Base-by-base conservation (phyloP, 2,329 filamentous ascomycete genomes). In the Microdochium paspali region DNA sequence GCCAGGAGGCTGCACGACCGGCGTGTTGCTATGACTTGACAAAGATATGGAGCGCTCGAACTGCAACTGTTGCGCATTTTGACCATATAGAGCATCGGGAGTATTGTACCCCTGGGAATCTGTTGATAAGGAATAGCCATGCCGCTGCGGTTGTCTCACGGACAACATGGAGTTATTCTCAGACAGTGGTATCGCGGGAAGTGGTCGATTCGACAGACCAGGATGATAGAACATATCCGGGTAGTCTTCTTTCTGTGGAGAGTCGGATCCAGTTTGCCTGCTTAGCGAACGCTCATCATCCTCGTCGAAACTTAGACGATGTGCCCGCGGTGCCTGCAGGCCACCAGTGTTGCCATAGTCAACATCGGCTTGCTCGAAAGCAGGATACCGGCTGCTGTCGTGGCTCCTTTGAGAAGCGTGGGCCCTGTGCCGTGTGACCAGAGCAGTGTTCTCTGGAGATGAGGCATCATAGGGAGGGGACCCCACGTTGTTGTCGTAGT, bases 141-240 rank as follows among this genome's bases (percentile, higher is more conserved):
- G 67, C 50, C 66, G 72, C 47, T 66, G 70, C 53, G 63, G 71
- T 45, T 73, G 70, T 24, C 23, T 13, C 0, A 69, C 59, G 30
- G 73, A 74, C 47, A 76, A 57, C 60, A 77, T 60, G 1, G 73
- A 73, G 58, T 72, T 76, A 54, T 69, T 73, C 49, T 88, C 87
- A 2, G 81, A 82, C 39, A 78, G 72, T 4, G 80, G 80, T 2
- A 84, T 68, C 7, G 79, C 79, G 54, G 70, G 87, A 59, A 71
- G 84, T 65, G 66, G 90, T 67, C 69, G 81, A 72, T 57, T 71
- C 52, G 79, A 70, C 60, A 90, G 80, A 32, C 88, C 88, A 18
- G 90, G 90, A 58, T 97, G 90, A 63, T 94, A 98, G 62, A 95
- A 95, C 61, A 97, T 82, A 57, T 95, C 93, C 18, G 86, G 87